Percentiles rank a stretch among this genome's conserved stretches.
These are phyloP conservation scores for Carex arenaria DNA, from an alignment of 202 grass and related monocot genomes.

Conservation along the genomic window DNA sequence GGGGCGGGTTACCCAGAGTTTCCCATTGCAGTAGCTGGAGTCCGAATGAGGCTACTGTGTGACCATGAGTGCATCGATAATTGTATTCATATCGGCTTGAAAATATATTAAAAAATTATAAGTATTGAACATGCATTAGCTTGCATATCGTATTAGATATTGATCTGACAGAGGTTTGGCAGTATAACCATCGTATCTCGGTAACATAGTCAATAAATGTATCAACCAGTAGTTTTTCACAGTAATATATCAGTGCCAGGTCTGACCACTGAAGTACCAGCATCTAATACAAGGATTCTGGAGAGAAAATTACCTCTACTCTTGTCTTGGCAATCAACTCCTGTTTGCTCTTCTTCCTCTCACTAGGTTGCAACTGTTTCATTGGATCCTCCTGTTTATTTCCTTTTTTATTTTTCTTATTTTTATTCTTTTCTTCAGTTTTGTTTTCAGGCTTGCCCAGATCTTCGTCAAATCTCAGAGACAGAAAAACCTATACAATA, in stretches of 20 bases:
- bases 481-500: conserved; percentile 63
- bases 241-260: background rate
- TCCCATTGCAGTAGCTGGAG: background rate
- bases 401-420: conserved; percentile 46
- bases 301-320: conserved; percentile 49
- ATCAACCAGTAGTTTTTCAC: background rate
- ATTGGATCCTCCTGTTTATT: conserved; percentile 51
- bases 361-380: conserved; percentile 34
- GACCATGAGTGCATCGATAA: background rate
- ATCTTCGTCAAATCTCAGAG: conserved; percentile 93
- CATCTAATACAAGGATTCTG: background rate
- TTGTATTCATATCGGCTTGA: background rate
- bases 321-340: conserved; percentile 70
- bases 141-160: background rate
- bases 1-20: background rate
- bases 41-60: background rate
- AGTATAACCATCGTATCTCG: background rate
- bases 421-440: conserved; percentile 38
- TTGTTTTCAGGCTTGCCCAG: conserved; percentile 48
- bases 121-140: background rate
- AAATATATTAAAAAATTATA: background rate
- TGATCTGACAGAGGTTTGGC: background rate
- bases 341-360: conserved; percentile 68
- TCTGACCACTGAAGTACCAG: background rate
- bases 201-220: background rate